Conservation (phyloP, 2,329 filamentous ascomycete species). For the Penicillium sp. region DNA sequence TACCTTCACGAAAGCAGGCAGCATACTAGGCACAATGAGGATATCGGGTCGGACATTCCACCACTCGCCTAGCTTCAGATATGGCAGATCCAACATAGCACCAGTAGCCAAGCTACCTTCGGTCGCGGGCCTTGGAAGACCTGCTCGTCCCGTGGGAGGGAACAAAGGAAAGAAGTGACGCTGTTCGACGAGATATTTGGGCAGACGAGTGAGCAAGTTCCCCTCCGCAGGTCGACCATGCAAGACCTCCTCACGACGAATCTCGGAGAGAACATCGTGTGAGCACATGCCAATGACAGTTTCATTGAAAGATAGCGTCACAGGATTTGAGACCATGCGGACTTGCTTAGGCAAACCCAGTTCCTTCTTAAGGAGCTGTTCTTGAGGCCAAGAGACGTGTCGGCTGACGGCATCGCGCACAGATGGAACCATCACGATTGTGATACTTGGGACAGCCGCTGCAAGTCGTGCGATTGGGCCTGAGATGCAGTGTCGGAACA, state of each 20-base stretch:
- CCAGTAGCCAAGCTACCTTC: constrained; percentile 62
- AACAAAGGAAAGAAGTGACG: constrained; percentile 87
- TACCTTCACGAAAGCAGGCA: constrained; percentile 87
- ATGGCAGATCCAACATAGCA: constrained; percentile 75
- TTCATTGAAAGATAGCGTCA: constrained; percentile 85
- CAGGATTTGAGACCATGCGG: constrained; percentile 81
- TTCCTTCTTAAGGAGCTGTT: constrained; percentile 65
- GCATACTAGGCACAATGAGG: constrained; percentile 72
- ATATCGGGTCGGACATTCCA: constrained; percentile 81
- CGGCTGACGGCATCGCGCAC: constrained; percentile 76
- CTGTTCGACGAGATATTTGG: constrained; percentile 79
- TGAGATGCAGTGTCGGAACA: constrained; percentile 78
- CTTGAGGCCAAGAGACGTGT: constrained; percentile 83
- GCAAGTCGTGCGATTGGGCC: constrained; percentile 67
- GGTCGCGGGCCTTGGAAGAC: constrained; percentile 62
- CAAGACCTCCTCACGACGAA: constrained; percentile 68
- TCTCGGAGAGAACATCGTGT: constrained; percentile 78
- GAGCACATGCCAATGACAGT: constrained; percentile 74
- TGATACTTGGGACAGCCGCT: constrained; percentile 68
- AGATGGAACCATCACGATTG: constrained; percentile 77
- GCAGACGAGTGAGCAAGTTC: constrained; percentile 66
- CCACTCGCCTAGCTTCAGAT: constrained; percentile 87
- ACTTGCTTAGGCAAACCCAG: constrained; percentile 74
- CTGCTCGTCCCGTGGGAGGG: constrained; percentile 68
- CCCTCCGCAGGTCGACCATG: constrained; percentile 54